Evolutionary conservation across 176 grass and related monocot genomes (phyloP).

Genomic region (Pharus latifolius): DNA sequence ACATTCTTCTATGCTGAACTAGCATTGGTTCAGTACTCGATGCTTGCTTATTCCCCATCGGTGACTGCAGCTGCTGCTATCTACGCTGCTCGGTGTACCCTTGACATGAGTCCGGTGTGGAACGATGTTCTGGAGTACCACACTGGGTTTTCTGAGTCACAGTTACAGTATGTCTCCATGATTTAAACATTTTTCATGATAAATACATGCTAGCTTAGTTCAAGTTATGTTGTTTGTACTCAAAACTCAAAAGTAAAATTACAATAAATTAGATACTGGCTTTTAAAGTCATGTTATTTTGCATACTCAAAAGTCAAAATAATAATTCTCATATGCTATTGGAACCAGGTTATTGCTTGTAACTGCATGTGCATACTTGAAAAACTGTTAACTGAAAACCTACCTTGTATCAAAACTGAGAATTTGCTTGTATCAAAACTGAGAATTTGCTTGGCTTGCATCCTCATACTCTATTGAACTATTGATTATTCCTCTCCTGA

Average conservation of each 20-base stretch:
- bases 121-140: slow-evolving; percentile 31
- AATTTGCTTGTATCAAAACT: neutral
- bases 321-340: neutral
- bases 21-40: slow-evolving; percentile 43
- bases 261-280: too few relatives aligned
- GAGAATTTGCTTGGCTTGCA: neutral
- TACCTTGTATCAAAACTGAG: neutral
- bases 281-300: too few relatives aligned
- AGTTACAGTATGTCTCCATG: slow-evolving; percentile 30
- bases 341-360: neutral
- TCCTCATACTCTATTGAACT: neutral
- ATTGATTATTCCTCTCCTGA: neutral
- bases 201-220: too few relatives aligned
- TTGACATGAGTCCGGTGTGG: slow-evolving; percentile 26
- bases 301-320: neutral
- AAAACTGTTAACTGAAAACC: neutral
- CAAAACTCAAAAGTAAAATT: too few relatives aligned
- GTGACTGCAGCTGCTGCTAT: slow-evolving; percentile 26
- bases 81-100: slow-evolving; percentile 31
- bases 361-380: neutral
- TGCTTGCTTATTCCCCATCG: slow-evolving; percentile 43
- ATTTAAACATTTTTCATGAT: neutral
- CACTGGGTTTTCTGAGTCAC: slow-evolving; percentile 26
- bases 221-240: too few relatives aligned
- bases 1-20: slow-evolving; percentile 68